Evolutionary conservation across 2,329 filamentous ascomycete genomes (phyloP), one percentile per base, ranked within the genome.

Genomic region (Sclerotinia minor): DNA sequence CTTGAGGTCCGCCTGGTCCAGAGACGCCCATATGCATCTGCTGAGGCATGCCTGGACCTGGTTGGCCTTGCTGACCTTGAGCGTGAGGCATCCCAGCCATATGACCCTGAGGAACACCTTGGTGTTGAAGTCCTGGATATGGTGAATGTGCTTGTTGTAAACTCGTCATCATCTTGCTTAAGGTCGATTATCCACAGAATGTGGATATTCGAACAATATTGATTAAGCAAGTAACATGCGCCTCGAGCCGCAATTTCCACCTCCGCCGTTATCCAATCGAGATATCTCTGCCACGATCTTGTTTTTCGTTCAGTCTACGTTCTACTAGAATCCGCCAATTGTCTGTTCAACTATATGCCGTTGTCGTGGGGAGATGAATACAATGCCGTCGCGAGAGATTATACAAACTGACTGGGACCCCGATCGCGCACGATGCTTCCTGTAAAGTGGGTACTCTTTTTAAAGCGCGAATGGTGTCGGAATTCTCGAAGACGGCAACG

Each of bases 11-110:
- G 72, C 87, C 88, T 26, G 90, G 89, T 47, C 86, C 89, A 68
- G 90, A 91, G 38, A 90, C 90, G 70, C 85, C 88, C 81, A 91
- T 90, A 73, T 91, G 89, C 79, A 85, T 88, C 78, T 91, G 89
- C 77, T 90, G 90, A 73, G 85, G 85, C 78, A 90, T 88, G 50
- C 83, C 84, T 53, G 74, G 75, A 70, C 80, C 84, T 38, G 85
- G 87, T 71, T 89, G 89, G 65, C 90, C 89, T 65, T 87, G 87
- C 73, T 89, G 90, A 64, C 90, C 89, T 75, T 87, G 87, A 77
- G 90, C 75, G 65, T 77, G 75, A 49, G 72, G 88, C 45, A 86
- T 86, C 50, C 85, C 83, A 26, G 69, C 69, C 78, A 84, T 84
- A 72, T 85, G 83, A 58, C 82, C 83, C 73, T 83, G 83, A 68